Base-by-base conservation (phyloP, 805 yeast genomes). In the Martiniozyma abietophila region DNA sequence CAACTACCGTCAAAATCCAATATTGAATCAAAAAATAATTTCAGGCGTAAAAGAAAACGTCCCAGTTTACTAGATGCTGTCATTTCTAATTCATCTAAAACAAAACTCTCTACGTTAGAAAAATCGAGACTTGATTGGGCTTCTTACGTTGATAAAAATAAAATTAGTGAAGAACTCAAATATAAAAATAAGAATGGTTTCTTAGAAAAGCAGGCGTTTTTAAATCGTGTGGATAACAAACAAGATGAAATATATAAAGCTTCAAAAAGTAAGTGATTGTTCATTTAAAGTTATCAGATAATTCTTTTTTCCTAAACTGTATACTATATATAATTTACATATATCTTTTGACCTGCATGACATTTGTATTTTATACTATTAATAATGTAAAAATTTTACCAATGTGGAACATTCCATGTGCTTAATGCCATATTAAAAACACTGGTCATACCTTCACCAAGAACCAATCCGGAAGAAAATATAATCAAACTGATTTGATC, bases 71-170 rank as follows among this genome's bases (percentile, higher is more conserved):
- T 86, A 6, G 88, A 82, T 51, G 83, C 79, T 37, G 86, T 86
- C 24, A 69, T 85, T 29, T 62, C 73, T 28, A 69, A 77, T 8
- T 66, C 81, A 3, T 73, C 79, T 43, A 76, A 80, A 45, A 75
- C 83, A 21, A 89, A 85, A 53, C 65, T 92, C 41, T 82, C 94
- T 17, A 92, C 98, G 0, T 62, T 92, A 43, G 97, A 92, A 53
- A 92, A 92, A 58, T 82, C 95, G 1, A 66, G 94, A 42, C 65
- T 92, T 32, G 98, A 92, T 58, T 92, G 97, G 95, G 94, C 94
- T 1, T 74, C 82, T 30, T 86, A 82, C 59, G 96, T 92, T 20
- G 96, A 89, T 58, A 70, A 80, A 44, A 76, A 78, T 43, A 86
- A 86, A 36, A 77, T 92, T 30, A 67, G 72, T 34, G 96, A 84